A percentile compares a stretch with the other conserved stretches of the same genome.
phyloP scores from a whole-genome alignment of 2,329 filamentous ascomycete genomes.

The Calycina herbarum region DNA sequence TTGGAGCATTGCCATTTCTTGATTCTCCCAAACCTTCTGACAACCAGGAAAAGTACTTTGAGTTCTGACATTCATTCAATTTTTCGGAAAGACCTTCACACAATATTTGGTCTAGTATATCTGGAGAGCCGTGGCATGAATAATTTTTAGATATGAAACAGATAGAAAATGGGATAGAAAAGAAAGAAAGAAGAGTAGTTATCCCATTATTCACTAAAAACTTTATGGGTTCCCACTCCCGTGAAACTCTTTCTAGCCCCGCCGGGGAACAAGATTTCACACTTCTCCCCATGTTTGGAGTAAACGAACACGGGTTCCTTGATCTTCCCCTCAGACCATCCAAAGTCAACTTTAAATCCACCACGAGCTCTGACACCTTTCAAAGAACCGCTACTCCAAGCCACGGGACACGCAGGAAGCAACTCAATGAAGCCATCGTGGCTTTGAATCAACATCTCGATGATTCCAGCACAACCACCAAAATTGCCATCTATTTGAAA shows the following conservation, averaged over 20 bases:
- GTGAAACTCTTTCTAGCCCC: not conserved
- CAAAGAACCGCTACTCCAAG: slow-evolving; percentile 40
- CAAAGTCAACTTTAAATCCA: slow-evolving; percentile 31
- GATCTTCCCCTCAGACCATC: not conserved
- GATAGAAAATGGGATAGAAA: no score
- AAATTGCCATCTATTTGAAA: slow-evolving; percentile 55
- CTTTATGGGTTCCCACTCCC: no score
- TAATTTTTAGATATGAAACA: no score
- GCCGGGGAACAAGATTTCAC: not conserved
- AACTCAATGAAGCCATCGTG: slow-evolving; percentile 39
- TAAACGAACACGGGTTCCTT: not conserved
- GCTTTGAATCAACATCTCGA: slow-evolving; percentile 47
- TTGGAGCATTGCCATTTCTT: no score
- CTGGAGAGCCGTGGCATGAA: no score
- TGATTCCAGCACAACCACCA: slow-evolving; percentile 47
- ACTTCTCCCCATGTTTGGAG: not conserved
- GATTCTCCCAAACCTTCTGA: no score
- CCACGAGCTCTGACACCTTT: slow-evolving; percentile 40
- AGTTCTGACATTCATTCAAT: no score
- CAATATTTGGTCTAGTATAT: no score
- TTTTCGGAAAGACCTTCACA: no score
- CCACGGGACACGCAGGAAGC: slow-evolving; percentile 41
- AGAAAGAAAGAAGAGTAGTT: no score
- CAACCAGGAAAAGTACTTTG: no score
- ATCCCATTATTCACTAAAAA: no score